phyloP scores from a whole-genome alignment of 176 grass and related monocot species.

The Cocos nucifera region DNA sequence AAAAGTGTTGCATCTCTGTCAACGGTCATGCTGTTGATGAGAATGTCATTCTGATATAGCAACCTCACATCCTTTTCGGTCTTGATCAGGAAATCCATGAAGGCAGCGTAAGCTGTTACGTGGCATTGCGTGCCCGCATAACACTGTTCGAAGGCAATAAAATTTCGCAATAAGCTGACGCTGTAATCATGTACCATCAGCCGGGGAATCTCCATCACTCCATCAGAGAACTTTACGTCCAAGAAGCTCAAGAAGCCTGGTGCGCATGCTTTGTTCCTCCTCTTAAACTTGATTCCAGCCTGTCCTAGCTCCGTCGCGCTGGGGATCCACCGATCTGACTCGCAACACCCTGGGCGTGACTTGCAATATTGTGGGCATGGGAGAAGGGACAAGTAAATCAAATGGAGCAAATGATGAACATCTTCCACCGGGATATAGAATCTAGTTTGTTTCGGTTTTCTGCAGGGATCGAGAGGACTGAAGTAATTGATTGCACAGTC shows the following conservation, averaged over 20 bases:
- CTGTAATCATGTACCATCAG: constrained; percentile 27
- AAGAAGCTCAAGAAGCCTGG: constrained; percentile 13
- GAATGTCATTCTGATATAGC: no score
- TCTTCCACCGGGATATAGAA: no score
- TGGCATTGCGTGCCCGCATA: neutral
- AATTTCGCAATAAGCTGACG: constrained; percentile 11
- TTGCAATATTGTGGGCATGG: constrained; percentile 3
- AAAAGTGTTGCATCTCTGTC: no score
- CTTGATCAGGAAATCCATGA: constrained; percentile 17
- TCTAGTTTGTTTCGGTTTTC: no score
- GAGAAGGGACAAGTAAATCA: constrained; percentile 14
- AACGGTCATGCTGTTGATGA: no score
- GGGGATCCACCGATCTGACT: neutral
- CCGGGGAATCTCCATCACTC: constrained; percentile 14
- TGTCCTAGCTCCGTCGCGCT: constrained; percentile 7
- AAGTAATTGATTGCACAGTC: no score
- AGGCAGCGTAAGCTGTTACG: constrained; percentile 11
- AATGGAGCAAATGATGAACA: constrained; percentile 18
- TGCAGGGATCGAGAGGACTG: no score
- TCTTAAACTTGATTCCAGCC: constrained; percentile 10
- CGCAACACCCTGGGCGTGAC: neutral
- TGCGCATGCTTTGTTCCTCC: neutral
- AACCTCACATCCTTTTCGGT: no score
- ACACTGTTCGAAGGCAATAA: constrained; percentile 21
- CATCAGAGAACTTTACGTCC: constrained; percentile 9